Evolutionary conservation across 192 early-diverging fungal species (phyloP).

Genomic region (Oehlia diaphana): DNA sequence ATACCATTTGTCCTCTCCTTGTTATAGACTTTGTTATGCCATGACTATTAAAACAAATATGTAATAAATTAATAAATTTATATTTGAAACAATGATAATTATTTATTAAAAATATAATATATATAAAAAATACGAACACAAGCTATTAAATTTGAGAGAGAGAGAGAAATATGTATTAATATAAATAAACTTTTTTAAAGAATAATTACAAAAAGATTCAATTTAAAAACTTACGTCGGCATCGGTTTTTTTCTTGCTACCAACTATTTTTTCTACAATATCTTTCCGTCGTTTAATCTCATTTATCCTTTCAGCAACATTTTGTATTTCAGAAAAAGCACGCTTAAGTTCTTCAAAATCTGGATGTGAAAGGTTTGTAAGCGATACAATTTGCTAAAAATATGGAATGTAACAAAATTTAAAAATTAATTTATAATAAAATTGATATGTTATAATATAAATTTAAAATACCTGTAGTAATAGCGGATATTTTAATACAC

Average conservation of each 20-base stretch:
- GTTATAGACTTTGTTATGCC: slow-evolving; percentile 74
- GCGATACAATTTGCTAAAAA: slow-evolving; percentile 50
- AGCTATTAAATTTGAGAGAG: not conserved
- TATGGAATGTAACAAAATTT: slow-evolving; percentile 1
- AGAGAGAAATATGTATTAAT: not conserved
- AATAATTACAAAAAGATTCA: not conserved
- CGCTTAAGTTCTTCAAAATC: slow-evolving; percentile 57
- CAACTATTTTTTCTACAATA: slow-evolving; percentile 81
- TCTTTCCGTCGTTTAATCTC: slow-evolving; percentile 85
- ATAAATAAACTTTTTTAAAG: not conserved
- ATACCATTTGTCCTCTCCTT: slow-evolving; percentile 52
- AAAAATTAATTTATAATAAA: slow-evolving; percentile 12
- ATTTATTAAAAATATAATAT: not conserved
- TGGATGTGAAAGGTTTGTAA: slow-evolving; percentile 55
- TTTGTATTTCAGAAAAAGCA: slow-evolving; percentile 53
- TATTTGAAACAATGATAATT: not conserved
- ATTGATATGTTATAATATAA: not conserved
- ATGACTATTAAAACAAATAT: slow-evolving; percentile 49
- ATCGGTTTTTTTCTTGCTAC: slow-evolving; percentile 66
- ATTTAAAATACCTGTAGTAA: slow-evolving; percentile 63
- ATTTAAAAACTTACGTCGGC: slow-evolving; percentile 57
- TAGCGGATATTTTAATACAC: slow-evolving; percentile 96
- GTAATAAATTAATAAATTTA: not conserved
- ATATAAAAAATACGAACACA: slow-evolving; percentile 7
- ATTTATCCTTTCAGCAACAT: slow-evolving; percentile 81